Evolutionary conservation across 148 eudicot species (phyloP).

Genomic region (Vaccinium macrocarpon): DNA sequence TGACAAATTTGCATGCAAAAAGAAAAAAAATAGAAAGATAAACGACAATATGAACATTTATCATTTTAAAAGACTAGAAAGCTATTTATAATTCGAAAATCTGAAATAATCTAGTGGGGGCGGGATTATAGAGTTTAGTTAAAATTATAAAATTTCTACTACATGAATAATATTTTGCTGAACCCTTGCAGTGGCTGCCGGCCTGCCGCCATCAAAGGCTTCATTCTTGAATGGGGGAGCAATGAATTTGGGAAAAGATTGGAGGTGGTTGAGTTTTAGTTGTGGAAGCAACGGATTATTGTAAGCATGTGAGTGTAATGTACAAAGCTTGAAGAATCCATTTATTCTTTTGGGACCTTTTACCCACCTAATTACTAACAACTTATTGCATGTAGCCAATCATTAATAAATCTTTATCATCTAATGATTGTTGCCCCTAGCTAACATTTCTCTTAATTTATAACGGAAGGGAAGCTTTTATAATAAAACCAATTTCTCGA

Average conservation of each 20-base stretch:
- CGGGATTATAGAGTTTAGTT: too few species aligned
- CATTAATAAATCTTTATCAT: not conserved
- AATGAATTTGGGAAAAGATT: not conserved
- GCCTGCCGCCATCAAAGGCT: too few species aligned
- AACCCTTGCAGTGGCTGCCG: too few species aligned
- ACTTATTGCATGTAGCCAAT: not conserved
- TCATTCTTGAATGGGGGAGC: not conserved
- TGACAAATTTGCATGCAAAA: too few species aligned
- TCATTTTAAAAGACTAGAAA: too few species aligned
- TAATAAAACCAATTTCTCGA: not conserved
- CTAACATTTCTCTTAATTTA: not conserved
- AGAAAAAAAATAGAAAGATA: too few species aligned
- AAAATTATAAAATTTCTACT: too few species aligned
- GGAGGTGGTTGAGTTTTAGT: not conserved
- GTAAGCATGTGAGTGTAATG: not conserved
- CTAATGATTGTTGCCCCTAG: not conserved
- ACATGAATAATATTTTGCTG: too few species aligned
- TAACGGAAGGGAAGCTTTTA: not conserved
- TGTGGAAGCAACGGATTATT: not conserved
- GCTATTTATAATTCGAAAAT: too few species aligned
- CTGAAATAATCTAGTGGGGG: too few species aligned
- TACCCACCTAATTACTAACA: not conserved
- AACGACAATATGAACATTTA: too few species aligned
- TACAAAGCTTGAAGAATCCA: not conserved
- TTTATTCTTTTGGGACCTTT: not conserved